These are phyloP conservation scores for Fusarium xyrophilum DNA, from an alignment of 2,329 filamentous ascomycete genomes.

Conservation along the genomic window DNA sequence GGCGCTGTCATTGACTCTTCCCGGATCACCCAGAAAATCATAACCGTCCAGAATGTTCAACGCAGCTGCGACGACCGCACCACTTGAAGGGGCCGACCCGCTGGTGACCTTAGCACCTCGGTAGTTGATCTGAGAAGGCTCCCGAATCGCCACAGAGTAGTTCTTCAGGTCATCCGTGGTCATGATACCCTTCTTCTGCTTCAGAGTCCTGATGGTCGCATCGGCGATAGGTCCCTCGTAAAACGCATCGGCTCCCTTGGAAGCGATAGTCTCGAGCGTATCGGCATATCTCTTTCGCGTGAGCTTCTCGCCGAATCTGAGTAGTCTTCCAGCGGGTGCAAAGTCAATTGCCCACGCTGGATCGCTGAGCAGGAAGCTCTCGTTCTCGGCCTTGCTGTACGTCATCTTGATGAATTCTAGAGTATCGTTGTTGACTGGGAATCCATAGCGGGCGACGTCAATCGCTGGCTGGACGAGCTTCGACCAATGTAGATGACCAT, in stretches of 20 bases:
- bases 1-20: slow-evolving; percentile 66
- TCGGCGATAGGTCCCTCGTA: slow-evolving; percentile 74
- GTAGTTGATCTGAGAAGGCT: slow-evolving; percentile 68
- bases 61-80: slow-evolving; percentile 73
- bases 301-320: slow-evolving; percentile 75
- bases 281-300: slow-evolving; percentile 77
- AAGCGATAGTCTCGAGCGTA: slow-evolving; percentile 74
- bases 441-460: slow-evolving; percentile 74
- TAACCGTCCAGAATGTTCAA: slow-evolving; percentile 81
- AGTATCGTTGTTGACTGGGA: slow-evolving; percentile 74
- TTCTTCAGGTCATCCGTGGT: slow-evolving; percentile 73
- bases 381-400: slow-evolving; percentile 51
- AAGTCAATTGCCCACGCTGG: slow-evolving; percentile 85
- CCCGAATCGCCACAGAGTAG: slow-evolving; percentile 71
- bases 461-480: slow-evolving; percentile 74
- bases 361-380: slow-evolving; percentile 70
- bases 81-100: slow-evolving; percentile 75
- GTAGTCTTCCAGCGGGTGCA: slow-evolving; percentile 72
- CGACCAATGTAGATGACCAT: slow-evolving; percentile 70
- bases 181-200: slow-evolving; percentile 75
- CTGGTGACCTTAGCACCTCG: slow-evolving; percentile 73
- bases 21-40: slow-evolving; percentile 64
- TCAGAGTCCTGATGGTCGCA: slow-evolving; percentile 71
- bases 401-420: slow-evolving; percentile 69
- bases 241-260: slow-evolving; percentile 70